Conservation (phyloP, 768 basidiomycete species). For the Pleurotus ostreatus region DNA sequence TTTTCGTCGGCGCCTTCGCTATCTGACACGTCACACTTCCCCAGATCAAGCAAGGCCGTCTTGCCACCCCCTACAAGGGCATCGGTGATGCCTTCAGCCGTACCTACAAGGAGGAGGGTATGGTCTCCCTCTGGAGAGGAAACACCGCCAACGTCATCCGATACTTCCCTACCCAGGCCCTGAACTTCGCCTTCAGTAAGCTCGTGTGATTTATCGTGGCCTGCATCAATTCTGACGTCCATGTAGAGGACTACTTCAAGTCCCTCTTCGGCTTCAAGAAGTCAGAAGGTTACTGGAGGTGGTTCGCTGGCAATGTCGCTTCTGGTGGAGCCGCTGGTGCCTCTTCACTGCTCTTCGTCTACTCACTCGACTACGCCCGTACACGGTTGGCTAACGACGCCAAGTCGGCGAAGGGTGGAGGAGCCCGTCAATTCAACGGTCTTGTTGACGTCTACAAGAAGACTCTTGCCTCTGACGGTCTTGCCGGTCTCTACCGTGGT, state of each 20-base stretch:
- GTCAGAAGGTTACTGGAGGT: conserved; percentile 94
- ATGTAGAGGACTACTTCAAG: conserved; percentile 95
- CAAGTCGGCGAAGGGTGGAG: conserved; percentile 92
- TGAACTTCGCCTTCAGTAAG: conserved; percentile 99
- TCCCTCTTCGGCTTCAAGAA: conserved; percentile 99
- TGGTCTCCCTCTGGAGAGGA: conserved; percentile 95
- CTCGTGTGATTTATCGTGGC: conserved; percentile 15
- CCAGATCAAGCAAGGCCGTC: conserved; percentile 99
- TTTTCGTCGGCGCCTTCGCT: conserved; percentile 4
- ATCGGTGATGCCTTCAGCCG: conserved; percentile 87
- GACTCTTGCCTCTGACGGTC: conserved; percentile 96
- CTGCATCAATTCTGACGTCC: conserved; percentile 8
- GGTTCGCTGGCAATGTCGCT: conserved; percentile 97
- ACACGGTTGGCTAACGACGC: conserved; percentile 98
- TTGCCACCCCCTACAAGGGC: conserved; percentile 95
- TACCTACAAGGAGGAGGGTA: conserved; percentile 93
- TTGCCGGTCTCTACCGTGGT: conserved; percentile 99
- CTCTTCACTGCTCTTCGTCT: conserved; percentile 96
- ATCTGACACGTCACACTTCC: conserved; percentile 30
- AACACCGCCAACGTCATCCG: conserved; percentile 99
- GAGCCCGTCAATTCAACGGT: conserved; percentile 96
- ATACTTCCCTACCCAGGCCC: conserved; percentile 99
- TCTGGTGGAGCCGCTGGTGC: conserved; percentile 99
- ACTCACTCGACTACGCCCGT: conserved; percentile 99
- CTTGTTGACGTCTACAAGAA: conserved; percentile 96